phyloP scores from a whole-genome alignment of 306 rosid species.

The Cicer bijugum region DNA sequence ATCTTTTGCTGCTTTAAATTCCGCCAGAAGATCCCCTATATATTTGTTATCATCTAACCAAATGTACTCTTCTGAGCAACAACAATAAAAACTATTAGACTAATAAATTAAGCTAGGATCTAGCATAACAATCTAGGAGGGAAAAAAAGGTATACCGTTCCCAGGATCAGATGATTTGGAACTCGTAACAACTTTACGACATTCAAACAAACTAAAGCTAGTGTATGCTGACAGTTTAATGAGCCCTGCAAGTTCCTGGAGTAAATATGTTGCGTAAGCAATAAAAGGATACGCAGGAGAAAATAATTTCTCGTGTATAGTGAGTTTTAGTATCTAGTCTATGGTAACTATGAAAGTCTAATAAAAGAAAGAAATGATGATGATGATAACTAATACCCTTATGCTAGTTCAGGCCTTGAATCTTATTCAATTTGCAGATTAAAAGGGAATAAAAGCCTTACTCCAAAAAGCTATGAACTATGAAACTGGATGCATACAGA shows the following conservation, averaged over 20 bases:
- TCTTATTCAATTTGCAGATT: slow-evolving; percentile 5
- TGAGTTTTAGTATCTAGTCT: background rate
- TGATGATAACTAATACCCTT: background rate
- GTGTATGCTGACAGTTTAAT: slow-evolving; percentile 78
- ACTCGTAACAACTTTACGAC: slow-evolving; percentile 82
- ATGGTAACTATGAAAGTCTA: slow-evolving; percentile 4
- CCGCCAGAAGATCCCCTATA: slow-evolving; percentile 89
- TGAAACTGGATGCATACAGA: slow-evolving; percentile 22
- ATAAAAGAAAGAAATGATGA: background rate
- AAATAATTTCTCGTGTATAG: background rate
- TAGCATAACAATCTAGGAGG: slow-evolving; percentile 30
- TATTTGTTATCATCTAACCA: slow-evolving; percentile 97
- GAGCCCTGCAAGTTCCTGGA: slow-evolving; percentile 91
- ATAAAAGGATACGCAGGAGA: slow-evolving; percentile 20
- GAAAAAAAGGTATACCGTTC: slow-evolving; percentile 62
- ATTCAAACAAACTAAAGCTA: slow-evolving; percentile 92
- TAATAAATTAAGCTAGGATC: slow-evolving; percentile 33
- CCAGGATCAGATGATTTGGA: slow-evolving; percentile 83
- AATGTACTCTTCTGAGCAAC: slow-evolving; percentile 78
- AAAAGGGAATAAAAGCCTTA: slow-evolving; percentile 13
- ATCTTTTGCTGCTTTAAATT: slow-evolving; percentile 87
- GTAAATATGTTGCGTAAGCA: slow-evolving; percentile 45
- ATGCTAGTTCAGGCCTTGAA: slow-evolving; percentile 9
- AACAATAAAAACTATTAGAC: slow-evolving; percentile 46
- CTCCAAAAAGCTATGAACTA: background rate